Conservation (phyloP, 805 yeast genomes). For the Hanseniaspora thailandica region DNA sequence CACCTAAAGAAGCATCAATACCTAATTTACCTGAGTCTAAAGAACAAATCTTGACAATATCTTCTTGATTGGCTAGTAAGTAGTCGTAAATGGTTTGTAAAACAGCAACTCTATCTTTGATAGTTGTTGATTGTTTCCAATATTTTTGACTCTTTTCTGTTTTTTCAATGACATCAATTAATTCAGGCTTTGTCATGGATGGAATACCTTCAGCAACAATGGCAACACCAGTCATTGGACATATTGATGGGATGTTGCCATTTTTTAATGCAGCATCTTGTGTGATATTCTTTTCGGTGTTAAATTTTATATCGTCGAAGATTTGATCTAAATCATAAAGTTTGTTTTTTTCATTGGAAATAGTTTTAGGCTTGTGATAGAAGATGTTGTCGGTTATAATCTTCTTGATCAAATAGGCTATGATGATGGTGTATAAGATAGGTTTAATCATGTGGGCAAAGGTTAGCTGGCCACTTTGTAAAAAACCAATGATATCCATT, state of each 20-base stretch:
- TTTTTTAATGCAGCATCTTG: background rate
- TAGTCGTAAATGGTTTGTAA: constrained; percentile 59
- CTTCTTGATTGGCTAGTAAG: constrained; percentile 70
- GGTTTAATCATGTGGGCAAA: background rate
- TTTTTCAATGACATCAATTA: constrained; percentile 47
- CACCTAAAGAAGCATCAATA: constrained; percentile 94
- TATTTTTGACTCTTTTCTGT: constrained; percentile 28
- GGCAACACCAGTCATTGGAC: constrained; percentile 10
- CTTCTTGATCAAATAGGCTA: background rate
- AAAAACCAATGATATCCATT: background rate
- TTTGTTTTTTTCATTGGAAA: background rate
- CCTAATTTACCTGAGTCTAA: constrained; percentile 93
- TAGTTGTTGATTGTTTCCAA: constrained; percentile 34
- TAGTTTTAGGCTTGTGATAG: background rate
- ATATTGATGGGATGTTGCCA: constrained; percentile 2
- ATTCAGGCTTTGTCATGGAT: constrained; percentile 48
- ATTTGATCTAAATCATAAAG: constrained; percentile 1
- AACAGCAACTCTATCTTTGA: constrained; percentile 57
- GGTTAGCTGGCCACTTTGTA: background rate
- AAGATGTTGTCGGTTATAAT: background rate
- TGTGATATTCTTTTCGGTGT: background rate
- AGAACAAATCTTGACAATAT: constrained; percentile 83
- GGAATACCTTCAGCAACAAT: constrained; percentile 7
- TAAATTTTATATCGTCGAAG: background rate
- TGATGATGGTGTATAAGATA: background rate